Evolutionary conservation across 192 early-diverging fungal genomes (phyloP), one percentile per base, ranked within the genome.

Genomic region (Backusella mclennaniae): DNA sequence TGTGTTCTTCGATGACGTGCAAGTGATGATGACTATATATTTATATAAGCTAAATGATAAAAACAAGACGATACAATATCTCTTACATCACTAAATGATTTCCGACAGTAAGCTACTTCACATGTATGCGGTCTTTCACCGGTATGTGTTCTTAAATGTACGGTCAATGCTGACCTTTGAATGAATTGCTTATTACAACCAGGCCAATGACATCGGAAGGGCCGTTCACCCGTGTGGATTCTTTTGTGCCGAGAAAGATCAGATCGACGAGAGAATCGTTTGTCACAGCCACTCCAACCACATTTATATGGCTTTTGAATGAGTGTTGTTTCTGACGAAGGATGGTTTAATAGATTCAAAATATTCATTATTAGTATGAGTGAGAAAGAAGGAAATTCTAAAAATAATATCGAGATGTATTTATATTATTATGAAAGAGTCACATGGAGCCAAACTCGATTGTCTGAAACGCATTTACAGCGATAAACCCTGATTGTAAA

Each of bases 141-240:
- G 26, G 92, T 90, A 73, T 93, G 92, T 19, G 89, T 91, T 66
- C 93, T 89, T 67, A 87, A 82, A 81, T 94, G 93, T 17, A 94
- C 91, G 7, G 90, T 92, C 52, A 94, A 82, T 67, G 92, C 93
- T 26, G 91, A 93, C 35, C 90, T 87, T 83, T 94, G 93, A 73
- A 93, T 92, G 63, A 79, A 79, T 19, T 79, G 77, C 79, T 94
- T 94, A 75, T 84, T 87, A 78, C 93, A 94, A 59, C 81, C 88
- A 33, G 75, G 67, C 86, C 87, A 88, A 66, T 82, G 67, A 77
- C 93, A 94, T 59, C 81, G 82, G 80, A 89, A 94, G 7, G 90
- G 91, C 75, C 90, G 85, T 72, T 94, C 93, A 67, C 89, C 88
- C 6, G 90, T 92, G 80, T 94, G 93, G 76, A 93, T 92, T 38